These are phyloP conservation scores for Capsicum chinense DNA, from an alignment of 257 asterid genomes.

Conservation along the genomic window DNA sequence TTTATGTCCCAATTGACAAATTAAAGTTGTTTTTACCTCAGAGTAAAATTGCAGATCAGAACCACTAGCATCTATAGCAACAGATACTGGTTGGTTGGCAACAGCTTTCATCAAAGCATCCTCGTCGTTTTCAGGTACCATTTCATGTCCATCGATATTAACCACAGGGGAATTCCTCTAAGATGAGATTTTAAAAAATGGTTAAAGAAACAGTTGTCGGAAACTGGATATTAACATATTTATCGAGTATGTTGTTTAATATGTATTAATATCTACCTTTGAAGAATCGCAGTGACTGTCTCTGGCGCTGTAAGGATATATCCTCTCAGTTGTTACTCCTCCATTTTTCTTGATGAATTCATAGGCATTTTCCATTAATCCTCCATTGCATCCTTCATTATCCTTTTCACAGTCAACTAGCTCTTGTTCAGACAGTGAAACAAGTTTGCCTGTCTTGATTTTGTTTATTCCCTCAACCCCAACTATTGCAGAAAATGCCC, in stretches of 20 bases:
- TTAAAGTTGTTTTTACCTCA: slow-evolving; percentile 47
- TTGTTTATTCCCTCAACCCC: slow-evolving; percentile 93
- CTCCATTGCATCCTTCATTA: slow-evolving; percentile 85
- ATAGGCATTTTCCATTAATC: slow-evolving; percentile 76
- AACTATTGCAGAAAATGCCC: slow-evolving; percentile 92
- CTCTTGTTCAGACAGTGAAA: slow-evolving; percentile 88
- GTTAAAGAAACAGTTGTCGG: neutral
- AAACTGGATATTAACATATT: neutral
- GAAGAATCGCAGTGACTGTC: slow-evolving; percentile 63
- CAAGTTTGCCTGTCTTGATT: slow-evolving; percentile 63
- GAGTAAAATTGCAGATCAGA: slow-evolving; percentile 76
- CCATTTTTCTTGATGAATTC: slow-evolving; percentile 75
- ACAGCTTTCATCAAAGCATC: slow-evolving; percentile 85
- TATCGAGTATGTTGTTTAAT: neutral
- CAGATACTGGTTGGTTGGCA: slow-evolving; percentile 81
- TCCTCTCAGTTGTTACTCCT: slow-evolving; percentile 69
- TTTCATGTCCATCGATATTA: slow-evolving; percentile 76
- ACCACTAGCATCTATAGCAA: slow-evolving; percentile 84
- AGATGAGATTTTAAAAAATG: slow-evolving; percentile 31
- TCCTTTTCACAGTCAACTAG: slow-evolving; percentile 80
- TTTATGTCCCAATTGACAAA: neutral
- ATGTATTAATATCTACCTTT: slow-evolving; percentile 47
- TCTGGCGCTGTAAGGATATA: slow-evolving; percentile 71
- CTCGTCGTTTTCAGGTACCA: slow-evolving; percentile 74
- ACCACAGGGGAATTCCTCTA: slow-evolving; percentile 77